Base-by-base conservation (phyloP, 2,329 filamentous ascomycete species). In the Trichocomaceae sp. region DNA sequence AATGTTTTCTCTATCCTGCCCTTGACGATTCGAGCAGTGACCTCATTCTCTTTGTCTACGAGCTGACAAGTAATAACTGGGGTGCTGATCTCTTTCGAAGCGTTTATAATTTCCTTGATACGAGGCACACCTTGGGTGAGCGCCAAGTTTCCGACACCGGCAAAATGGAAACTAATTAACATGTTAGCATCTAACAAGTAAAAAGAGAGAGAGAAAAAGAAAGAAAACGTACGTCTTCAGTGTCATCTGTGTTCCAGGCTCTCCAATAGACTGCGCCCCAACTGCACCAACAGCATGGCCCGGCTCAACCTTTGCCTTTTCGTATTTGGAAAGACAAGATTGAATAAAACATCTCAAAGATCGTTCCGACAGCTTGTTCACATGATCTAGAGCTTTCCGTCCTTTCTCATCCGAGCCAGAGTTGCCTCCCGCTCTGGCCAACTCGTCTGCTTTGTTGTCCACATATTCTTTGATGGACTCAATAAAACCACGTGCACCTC, bases 61-160 rank as follows among this genome's bases (percentile, higher is more conserved):
- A 97, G 78, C 4, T 88, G 86, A 65, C 93, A 97, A 5, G 83
- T 84, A 62, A 99, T 95, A 67, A 99, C 87, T 0, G 93, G 93
- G 0, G 93, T 99, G 70, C 88, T 95, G 72, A 99, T 99, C 49
- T 79, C 78, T 69, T 90, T 95, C 8, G 90, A 96, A 5, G 93
- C 93, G 74, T 99, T 99, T 83, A 99, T 99, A 62, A 99, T 99
- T 79, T 99, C 93, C 75, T 99, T 99, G 77, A 99, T 99, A 85
- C 93, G 92, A 1, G 93, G 93, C 6, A 99, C 93, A 88, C 93
- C 93, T 68, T 96, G 90, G 0, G 93, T 99, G 68, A 99, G 96
- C 80, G 90, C 96, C 93, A 99, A 97, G 70, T 92, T 92, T 44
- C 93, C 93, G 60, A 99, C 93, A 87, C 93, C 93, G 68, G 93